A percentile compares a stretch with the other conserved stretches of the same genome.
These are phyloP conservation scores for Flaveria robusta DNA, from an alignment of 129 eudicot species.

Conservation along the genomic window DNA sequence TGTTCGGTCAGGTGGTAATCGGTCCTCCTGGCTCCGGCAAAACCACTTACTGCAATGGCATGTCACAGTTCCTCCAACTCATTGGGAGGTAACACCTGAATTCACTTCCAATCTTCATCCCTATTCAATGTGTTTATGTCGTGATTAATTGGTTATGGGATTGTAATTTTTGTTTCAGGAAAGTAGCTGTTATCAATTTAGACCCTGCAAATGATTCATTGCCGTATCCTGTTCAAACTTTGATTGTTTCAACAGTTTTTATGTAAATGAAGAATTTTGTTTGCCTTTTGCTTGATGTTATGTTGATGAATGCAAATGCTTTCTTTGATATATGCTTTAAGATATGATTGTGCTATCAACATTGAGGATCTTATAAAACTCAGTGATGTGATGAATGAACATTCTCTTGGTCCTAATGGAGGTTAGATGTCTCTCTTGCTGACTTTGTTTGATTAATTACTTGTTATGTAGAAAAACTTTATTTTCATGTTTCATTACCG, in stretches of 20 bases:
- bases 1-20: slow-evolving; percentile 91
- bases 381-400: slow-evolving; percentile 89
- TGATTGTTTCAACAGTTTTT: neutral
- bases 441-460: slow-evolving; percentile 2
- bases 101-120: neutral
- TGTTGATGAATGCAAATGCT: neutral
- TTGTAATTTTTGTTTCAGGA: slow-evolving; percentile 53
- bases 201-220: slow-evolving; percentile 94
- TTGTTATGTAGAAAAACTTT: neutral
- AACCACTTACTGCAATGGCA: slow-evolving; percentile 97
- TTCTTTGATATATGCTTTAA: slow-evolving; percentile 44
- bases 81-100: slow-evolving; percentile 60
- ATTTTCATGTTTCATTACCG: neutral
- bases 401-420: slow-evolving; percentile 98
- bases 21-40: slow-evolving; percentile 98
- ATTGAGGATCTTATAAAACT: slow-evolving; percentile 75
- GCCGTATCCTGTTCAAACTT: slow-evolving; percentile 68
- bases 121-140: neutral
- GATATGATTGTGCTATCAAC: slow-evolving; percentile 71
- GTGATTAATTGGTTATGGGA: neutral
- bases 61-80: slow-evolving; percentile 82
- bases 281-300: slow-evolving; percentile 2
- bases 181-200: slow-evolving; percentile 85
- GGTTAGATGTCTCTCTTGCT: slow-evolving; percentile 42
- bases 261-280: neutral